Percentiles rank a stretch among this genome's conserved stretches.
Conservation (phyloP, 495 filamentous ascomycete genomes). For the Neurospora hispaniola region DNA sequence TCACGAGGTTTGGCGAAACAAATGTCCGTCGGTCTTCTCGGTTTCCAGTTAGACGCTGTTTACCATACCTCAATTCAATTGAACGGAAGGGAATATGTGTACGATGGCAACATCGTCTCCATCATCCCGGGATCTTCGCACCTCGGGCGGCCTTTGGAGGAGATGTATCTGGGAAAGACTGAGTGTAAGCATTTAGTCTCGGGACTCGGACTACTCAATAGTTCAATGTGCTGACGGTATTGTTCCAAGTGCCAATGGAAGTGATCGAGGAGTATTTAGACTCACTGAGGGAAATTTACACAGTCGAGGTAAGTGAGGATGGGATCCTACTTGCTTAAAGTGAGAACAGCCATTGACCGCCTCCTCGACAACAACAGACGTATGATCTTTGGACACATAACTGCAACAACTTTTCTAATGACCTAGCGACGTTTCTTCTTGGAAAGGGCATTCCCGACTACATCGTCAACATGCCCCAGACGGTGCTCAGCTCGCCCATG, state of each 20-base stretch:
- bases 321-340: not conserved
- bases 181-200: constrained; percentile 24
- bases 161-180: constrained; percentile 61
- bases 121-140: constrained; percentile 71
- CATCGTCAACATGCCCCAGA: constrained; percentile 79
- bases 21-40: constrained; percentile 43
- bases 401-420: constrained; percentile 97
- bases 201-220: not conserved
- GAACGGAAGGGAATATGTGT: constrained; percentile 47
- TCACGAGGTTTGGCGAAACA: constrained; percentile 54
- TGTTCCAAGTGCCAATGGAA: constrained; percentile 52
- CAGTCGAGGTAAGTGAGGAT: constrained; percentile 49
- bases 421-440: constrained; percentile 82
- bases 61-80: constrained; percentile 89
- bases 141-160: constrained; percentile 74
- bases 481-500: constrained; percentile 80
- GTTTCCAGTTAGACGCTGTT: constrained; percentile 74
- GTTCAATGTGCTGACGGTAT: not conserved
- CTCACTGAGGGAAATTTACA: constrained; percentile 72
- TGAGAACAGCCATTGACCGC: constrained; percentile 3
- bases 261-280: constrained; percentile 85
- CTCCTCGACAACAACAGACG: constrained; percentile 42
- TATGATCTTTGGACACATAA: constrained; percentile 84
- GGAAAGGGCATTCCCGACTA: constrained; percentile 80
- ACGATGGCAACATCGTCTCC: constrained; percentile 64